Percentiles rank a stretch among this genome's conserved stretches.
Conservation (phyloP, 768 basidiomycete genomes). For the Suillus spraguei region DNA sequence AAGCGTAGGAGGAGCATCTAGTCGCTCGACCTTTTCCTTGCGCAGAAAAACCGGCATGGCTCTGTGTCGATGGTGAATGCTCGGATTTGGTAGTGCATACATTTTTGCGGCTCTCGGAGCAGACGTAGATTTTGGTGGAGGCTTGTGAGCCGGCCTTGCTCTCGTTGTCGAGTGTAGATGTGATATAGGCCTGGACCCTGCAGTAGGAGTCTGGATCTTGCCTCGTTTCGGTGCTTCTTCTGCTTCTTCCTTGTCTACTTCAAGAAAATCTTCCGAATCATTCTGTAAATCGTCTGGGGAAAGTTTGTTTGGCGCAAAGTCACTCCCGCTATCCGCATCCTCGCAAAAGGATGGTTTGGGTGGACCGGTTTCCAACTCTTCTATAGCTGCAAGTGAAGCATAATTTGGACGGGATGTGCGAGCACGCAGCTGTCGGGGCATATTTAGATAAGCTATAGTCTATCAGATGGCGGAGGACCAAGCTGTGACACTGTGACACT, state of each 20-base stretch:
- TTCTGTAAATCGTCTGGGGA: conserved; percentile 30
- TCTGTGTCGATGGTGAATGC: conserved; percentile 72
- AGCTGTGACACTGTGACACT: no score
- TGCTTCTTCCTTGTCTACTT: conserved; percentile 29
- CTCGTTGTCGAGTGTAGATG: conserved; percentile 15
- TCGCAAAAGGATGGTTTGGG: conserved; percentile 33
- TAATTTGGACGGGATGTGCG: conserved; percentile 58
- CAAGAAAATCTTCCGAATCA: conserved; percentile 35
- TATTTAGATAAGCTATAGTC: conserved; percentile 25
- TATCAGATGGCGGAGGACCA: no score
- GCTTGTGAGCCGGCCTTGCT: conserved; percentile 22
- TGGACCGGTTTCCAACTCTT: conserved; percentile 38
- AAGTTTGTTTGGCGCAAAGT: conserved; percentile 50
- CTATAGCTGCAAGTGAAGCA: conserved; percentile 36
- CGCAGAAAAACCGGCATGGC: conserved; percentile 61
- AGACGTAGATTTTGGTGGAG: conserved; percentile 19
- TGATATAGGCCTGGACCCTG: not conserved
- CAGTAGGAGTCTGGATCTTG: conserved; percentile 13
- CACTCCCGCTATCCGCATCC: conserved; percentile 49
- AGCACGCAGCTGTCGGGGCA: conserved; percentile 59
- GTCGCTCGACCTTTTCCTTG: conserved; percentile 58
- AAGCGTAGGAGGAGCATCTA: conserved; percentile 48
- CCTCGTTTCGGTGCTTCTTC: conserved; percentile 18
- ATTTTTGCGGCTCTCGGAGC: conserved; percentile 38
- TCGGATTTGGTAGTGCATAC: conserved; percentile 64